phyloP scores from a whole-genome alignment of 768 basidiomycete genomes.

The Scleroderma bovista region DNA sequence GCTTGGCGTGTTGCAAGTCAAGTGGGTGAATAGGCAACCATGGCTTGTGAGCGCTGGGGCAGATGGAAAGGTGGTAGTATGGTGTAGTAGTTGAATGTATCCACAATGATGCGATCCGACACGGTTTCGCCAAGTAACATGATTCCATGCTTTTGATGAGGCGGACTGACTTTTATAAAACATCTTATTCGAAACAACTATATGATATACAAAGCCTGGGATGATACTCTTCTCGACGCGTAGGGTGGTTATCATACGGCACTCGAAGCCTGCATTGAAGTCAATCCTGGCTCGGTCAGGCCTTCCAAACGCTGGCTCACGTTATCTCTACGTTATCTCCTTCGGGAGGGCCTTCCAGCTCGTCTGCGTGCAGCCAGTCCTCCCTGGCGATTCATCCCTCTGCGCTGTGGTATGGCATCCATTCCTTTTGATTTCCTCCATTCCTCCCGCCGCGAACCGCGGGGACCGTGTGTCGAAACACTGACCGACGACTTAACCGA shows the following conservation, averaged over 20 bases:
- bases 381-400: conserved; percentile 66
- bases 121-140: too few relatives aligned
- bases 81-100: conserved; percentile 61
- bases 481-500: conserved; percentile 26
- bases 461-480: conserved; percentile 80
- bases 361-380: conserved; percentile 53
- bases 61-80: conserved; percentile 82
- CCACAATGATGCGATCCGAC: conserved; percentile 17
- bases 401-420: conserved; percentile 41
- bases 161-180: too few relatives aligned
- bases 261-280: too few relatives aligned
- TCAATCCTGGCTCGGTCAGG: too few relatives aligned
- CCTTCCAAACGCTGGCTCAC: too few relatives aligned
- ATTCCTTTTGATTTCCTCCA: conserved; percentile 83
- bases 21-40: conserved; percentile 85
- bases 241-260: too few relatives aligned
- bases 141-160: too few relatives aligned
- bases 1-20: conserved; percentile 85
- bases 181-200: too few relatives aligned
- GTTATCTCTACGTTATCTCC: conserved; percentile 56
- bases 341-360: conserved; percentile 64
- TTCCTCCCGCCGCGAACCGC: conserved; percentile 69
- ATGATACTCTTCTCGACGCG: too few relatives aligned
- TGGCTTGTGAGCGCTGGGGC: conserved; percentile 93
- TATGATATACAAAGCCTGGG: too few relatives aligned